These are phyloP conservation scores for Malbranchea zuffiana DNA, from an alignment of 2,329 filamentous ascomycete species.

Conservation along the genomic window DNA sequence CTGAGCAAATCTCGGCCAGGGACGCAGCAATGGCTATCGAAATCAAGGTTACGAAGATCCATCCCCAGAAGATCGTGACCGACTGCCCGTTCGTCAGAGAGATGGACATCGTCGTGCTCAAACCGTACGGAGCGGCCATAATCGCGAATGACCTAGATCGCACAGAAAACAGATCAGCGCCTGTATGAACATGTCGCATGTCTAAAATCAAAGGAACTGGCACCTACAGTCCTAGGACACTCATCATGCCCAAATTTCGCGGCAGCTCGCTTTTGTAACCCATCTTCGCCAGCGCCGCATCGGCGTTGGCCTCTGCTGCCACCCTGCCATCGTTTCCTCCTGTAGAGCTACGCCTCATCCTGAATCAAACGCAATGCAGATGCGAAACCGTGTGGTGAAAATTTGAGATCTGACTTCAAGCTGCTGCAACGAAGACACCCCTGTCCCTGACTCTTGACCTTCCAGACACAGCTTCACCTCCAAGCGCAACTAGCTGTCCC, in stretches of 20 bases:
- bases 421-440: too few relatives aligned
- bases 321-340: conserved; percentile 1
- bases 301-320: conserved; percentile 33
- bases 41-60: conserved; percentile 54
- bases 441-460: too few relatives aligned
- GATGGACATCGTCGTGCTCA: conserved; percentile 58
- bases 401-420: too few relatives aligned
- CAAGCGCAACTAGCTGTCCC: too few relatives aligned
- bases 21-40: conserved; percentile 54
- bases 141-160: conserved; percentile 53
- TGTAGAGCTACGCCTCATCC: background rate
- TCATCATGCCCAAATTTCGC: conserved; percentile 57
- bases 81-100: conserved; percentile 57
- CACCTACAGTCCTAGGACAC: conserved; percentile 51
- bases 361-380: too few relatives aligned
- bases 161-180: background rate
- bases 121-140: conserved; percentile 60
- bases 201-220: background rate
- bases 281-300: conserved; percentile 53
- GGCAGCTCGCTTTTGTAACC: conserved; percentile 58
- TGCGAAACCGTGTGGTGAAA: background rate
- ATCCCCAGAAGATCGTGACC: conserved; percentile 61
- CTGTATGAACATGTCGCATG: background rate
- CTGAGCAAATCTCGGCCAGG: conserved; percentile 58
- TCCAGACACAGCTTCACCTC: too few relatives aligned